Evolutionary conservation across 2,329 filamentous ascomycete genomes (phyloP).

Genomic region (Teratosphaeria nubilosa): DNA sequence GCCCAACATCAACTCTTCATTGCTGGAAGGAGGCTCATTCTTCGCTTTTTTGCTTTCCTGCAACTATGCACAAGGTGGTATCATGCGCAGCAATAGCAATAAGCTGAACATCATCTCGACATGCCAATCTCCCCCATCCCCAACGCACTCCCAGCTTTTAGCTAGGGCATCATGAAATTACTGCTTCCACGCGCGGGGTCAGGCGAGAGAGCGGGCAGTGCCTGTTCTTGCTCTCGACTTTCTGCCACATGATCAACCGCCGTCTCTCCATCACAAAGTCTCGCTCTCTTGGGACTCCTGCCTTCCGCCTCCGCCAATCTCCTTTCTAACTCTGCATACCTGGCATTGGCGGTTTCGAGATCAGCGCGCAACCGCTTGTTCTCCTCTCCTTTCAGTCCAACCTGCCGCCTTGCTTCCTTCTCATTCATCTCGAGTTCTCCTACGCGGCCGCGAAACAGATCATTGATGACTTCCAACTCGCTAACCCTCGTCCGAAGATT

Average conservation of each 20-base stretch:
- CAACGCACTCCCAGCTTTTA: background rate
- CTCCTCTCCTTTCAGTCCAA: conserved; percentile 48
- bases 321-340: conserved; percentile 11
- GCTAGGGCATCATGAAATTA: conserved; percentile 6
- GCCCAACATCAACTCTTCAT: background rate
- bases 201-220: background rate
- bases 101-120: background rate
- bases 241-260: background rate
- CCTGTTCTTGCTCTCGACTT: background rate
- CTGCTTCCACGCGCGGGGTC: background rate
- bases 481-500: conserved; percentile 89
- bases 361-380: conserved; percentile 49
- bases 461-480: conserved; percentile 88
- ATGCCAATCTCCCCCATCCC: no score
- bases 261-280: background rate
- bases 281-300: conserved; percentile 2
- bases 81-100: background rate
- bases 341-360: conserved; percentile 40
- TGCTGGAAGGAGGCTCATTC: background rate
- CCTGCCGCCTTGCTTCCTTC: conserved; percentile 52
- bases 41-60: background rate
- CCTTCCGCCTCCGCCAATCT: conserved; percentile 10
- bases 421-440: conserved; percentile 68
- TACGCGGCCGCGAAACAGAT: conserved; percentile 57
- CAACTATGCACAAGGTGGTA: background rate